A percentile compares a stretch with the other conserved stretches of the same genome.
These are phyloP conservation scores for Limnomonas spitsbergensis DNA, from an alignment of 139 green algal genomes.

Conservation along the genomic window DNA sequence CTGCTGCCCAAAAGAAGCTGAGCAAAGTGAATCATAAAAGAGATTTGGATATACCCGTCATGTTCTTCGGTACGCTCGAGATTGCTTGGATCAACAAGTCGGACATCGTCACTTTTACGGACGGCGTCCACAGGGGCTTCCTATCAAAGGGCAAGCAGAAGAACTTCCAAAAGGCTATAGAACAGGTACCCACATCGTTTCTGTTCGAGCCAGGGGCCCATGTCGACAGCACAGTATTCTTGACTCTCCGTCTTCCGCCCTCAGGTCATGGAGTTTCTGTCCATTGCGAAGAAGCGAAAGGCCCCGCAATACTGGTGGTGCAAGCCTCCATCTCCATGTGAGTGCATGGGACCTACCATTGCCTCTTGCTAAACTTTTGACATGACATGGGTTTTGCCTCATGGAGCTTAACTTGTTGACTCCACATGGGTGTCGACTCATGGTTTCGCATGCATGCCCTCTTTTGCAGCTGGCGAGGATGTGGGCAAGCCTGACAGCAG, in stretches of 20 bases:
- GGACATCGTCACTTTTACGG: conserved; percentile 42
- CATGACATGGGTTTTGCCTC: too few species aligned
- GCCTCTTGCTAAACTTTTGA: too few species aligned
- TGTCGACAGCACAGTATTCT: not conserved
- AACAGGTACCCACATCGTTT: conserved; percentile 13
- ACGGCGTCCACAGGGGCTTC: conserved; percentile 45
- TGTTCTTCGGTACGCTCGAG: conserved; percentile 78
- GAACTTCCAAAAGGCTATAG: conserved; percentile 38
- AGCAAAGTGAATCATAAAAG: conserved; percentile 31
- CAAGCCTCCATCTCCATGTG: conserved; percentile 38
- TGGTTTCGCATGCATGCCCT: not conserved
- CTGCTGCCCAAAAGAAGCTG: conserved; percentile 37
- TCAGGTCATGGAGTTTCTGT: conserved; percentile 56
- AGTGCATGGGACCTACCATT: not conserved
- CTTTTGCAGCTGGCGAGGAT: not conserved
- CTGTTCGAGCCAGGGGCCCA: not conserved
- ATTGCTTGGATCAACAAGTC: conserved; percentile 59
- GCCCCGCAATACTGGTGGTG: conserved; percentile 61
- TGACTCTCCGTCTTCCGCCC: not conserved
- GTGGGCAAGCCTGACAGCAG: not conserved
- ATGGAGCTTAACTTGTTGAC: too few species aligned
- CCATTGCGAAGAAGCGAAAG: conserved; percentile 38
- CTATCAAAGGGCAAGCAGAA: conserved; percentile 46
- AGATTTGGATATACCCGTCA: conserved; percentile 23
- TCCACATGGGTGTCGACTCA: not conserved